A percentile compares a stretch with the other conserved stretches of the same genome.
Evolutionary conservation across 1,139 yeast genomes (phyloP).

Genomic region (Yamadazyma siamensis): DNA sequence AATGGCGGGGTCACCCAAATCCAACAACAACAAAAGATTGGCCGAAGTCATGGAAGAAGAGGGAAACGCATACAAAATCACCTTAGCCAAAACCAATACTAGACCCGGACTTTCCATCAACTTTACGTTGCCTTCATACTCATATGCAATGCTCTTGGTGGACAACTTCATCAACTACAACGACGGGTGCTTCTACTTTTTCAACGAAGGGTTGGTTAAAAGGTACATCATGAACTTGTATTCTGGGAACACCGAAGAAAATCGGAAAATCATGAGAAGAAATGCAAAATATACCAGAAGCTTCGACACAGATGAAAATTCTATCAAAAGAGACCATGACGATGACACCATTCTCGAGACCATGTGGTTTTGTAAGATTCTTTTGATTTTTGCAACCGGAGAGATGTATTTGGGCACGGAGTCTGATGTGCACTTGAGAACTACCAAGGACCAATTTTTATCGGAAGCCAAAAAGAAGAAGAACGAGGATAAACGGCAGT

Average conservation of each 20-base stretch:
- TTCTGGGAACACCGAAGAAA: conserved; percentile 41
- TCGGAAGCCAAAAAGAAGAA: conserved; percentile 33
- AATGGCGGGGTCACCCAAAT: background rate
- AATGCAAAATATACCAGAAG: conserved; percentile 18
- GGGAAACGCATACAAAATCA: conserved; percentile 70
- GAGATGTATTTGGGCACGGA: conserved; percentile 83
- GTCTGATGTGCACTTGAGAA: conserved; percentile 36
- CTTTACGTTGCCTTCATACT: conserved; percentile 70
- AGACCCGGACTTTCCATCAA: conserved; percentile 66
- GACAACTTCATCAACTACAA: conserved; percentile 76
- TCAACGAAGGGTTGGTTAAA: conserved; percentile 76
- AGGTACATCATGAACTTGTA: conserved; percentile 61
- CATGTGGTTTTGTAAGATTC: conserved; percentile 76
- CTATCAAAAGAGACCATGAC: conserved; percentile 41
- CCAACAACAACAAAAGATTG: conserved; percentile 23
- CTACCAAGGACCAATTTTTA: conserved; percentile 16
- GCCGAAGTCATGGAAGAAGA: conserved; percentile 59
- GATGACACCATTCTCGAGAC: conserved; percentile 66
- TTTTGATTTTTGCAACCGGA: conserved; percentile 76
- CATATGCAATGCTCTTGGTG: conserved; percentile 70
- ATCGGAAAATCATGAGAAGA: conserved; percentile 36
- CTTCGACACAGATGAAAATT: conserved; percentile 40
- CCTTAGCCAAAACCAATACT: conserved; percentile 64
- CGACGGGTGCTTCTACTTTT: conserved; percentile 83
- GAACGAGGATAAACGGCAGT: conserved; percentile 14